Base-by-base conservation (phyloP, 2,329 filamentous ascomycete genomes). In the Fusarium pseudograminearum region DNA sequence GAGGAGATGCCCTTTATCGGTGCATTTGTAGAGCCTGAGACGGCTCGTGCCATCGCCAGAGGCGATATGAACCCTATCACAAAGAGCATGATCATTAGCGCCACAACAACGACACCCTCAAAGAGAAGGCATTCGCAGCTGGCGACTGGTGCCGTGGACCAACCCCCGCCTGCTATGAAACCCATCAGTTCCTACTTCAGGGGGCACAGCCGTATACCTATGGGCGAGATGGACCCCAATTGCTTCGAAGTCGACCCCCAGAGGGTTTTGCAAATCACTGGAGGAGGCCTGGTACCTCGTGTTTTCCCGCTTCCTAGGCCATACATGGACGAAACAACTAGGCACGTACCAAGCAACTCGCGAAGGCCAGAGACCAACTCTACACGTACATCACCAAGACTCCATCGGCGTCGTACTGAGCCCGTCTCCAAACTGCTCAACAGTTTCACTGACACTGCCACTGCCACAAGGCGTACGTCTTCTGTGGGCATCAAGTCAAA, bases 21-120 rank as follows among this genome's bases (percentile, higher is more conserved):
- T 31, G 83, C 86, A 22, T 85, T 89, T 70, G 87, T 97, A 45
- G 89, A 92, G 33, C 82, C 90, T 3, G 84, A 90, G 50, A 78
- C 93, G 61, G 94, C 95, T 10, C 84, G 85, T 52, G 90, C 89
- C 8, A 90, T 99, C 61, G 93, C 96, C 26, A 83, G 78, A 38
- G 96, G 96, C 36, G 92, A 97, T 71, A 80, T 98, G 46, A 91
- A 98, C 77, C 96, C 96, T 3, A 96, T 95, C 71, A 97, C 94
- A 2, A 98, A 98, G 79, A 78, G 90, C 63, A 86, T 84, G 22
- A 87, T 89, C 22, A 53, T 52, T 28, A 52, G 24, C 10, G 26
- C 80, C n/a, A 65, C 84, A 41, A 73, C 79, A 10, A 71, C 76
- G 14, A 80, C 82, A 18, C 83, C 85, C 14, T 78, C 78, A 56